Conservation (phyloP, 176 grass and related monocot species). For the Alloteropsis semialata region DNA sequence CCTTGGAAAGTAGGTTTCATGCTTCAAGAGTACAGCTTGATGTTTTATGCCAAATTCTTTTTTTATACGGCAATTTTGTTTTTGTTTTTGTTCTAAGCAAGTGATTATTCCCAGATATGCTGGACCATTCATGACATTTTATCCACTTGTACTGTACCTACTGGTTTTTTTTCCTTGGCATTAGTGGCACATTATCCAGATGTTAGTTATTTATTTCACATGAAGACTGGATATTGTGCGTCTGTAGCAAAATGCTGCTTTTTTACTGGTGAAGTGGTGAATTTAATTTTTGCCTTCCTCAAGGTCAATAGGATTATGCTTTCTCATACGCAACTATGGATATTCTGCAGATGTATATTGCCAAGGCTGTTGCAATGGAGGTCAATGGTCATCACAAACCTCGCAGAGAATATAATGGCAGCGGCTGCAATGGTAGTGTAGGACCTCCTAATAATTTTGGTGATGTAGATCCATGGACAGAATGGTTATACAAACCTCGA, state of each 20-base stretch:
- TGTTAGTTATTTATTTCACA: not conserved
- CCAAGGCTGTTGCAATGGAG: conserved; percentile 43
- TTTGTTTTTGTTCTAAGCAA: conserved; percentile 1
- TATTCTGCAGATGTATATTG: conserved; percentile 29
- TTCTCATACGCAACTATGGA: conserved; percentile 16
- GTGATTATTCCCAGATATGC: conserved; percentile 21
- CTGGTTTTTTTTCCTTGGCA: not conserved
- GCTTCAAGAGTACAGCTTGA: not conserved
- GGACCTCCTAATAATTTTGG: conserved; percentile 53
- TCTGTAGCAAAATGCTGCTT: not conserved
- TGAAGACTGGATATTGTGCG: not conserved
- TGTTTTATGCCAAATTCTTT: not conserved
- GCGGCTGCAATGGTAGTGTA: conserved; percentile 41
- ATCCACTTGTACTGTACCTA: not conserved
- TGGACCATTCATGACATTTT: conserved; percentile 23
- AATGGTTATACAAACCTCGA: conserved; percentile 90
- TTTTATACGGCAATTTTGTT: not conserved
- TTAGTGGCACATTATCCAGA: conserved; percentile 11
- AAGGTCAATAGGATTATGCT: not conserved
- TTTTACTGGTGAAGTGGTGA: not conserved
- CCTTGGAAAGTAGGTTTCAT: not conserved
- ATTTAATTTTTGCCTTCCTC: not conserved
- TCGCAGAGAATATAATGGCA: conserved; percentile 36
- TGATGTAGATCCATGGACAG: conserved; percentile 93
- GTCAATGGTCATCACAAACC: conserved; percentile 52